A percentile compares a stretch with the other conserved stretches of the same genome.
These are phyloP conservation scores for Entomophthora muscae DNA, from an alignment of 371 early-diverging fungal species.

Conservation along the genomic window DNA sequence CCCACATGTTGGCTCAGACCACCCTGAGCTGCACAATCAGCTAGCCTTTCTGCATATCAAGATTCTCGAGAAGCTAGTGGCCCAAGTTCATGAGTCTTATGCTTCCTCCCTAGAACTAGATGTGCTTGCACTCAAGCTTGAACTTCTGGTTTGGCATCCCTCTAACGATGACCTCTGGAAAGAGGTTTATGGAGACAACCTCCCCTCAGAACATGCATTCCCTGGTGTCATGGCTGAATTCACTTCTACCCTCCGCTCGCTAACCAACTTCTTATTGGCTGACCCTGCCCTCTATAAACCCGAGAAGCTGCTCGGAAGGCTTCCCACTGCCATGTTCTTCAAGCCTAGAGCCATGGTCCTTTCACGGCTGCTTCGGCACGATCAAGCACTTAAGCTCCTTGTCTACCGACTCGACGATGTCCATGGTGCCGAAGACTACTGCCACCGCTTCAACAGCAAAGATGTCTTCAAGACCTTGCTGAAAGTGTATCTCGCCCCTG, in stretches of 20 bases:
- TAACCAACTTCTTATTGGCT: slow-evolving; percentile 45
- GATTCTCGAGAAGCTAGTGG: slow-evolving; percentile 18
- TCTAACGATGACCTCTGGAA: background rate
- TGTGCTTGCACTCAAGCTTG: background rate
- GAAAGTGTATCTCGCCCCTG: background rate
- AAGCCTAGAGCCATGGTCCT: slow-evolving; percentile 70
- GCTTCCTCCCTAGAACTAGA: background rate
- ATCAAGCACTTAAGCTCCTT: slow-evolving; percentile 68
- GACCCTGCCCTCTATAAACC: slow-evolving; percentile 50
- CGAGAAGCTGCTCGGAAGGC: slow-evolving; percentile 46
- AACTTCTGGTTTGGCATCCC: background rate
- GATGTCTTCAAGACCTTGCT: background rate
- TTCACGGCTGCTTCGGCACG: slow-evolving; percentile 66
- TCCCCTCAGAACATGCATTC: background rate
- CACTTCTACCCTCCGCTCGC: slow-evolving; percentile 5
- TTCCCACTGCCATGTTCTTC: slow-evolving; percentile 57
- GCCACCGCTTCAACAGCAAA: background rate
- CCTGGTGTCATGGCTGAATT: background rate
- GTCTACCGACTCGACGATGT: slow-evolving; percentile 56
- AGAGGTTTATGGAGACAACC: background rate
- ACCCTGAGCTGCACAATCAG: slow-evolving; percentile 59
- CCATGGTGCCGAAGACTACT: slow-evolving; percentile 57
- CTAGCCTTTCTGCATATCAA: slow-evolving; percentile 52
- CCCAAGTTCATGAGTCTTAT: background rate
- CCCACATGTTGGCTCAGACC: slow-evolving; percentile 30